These are phyloP conservation scores for Aureobasidium leucospermi DNA, from an alignment of 2,329 filamentous ascomycete genomes.

Conservation along the genomic window DNA sequence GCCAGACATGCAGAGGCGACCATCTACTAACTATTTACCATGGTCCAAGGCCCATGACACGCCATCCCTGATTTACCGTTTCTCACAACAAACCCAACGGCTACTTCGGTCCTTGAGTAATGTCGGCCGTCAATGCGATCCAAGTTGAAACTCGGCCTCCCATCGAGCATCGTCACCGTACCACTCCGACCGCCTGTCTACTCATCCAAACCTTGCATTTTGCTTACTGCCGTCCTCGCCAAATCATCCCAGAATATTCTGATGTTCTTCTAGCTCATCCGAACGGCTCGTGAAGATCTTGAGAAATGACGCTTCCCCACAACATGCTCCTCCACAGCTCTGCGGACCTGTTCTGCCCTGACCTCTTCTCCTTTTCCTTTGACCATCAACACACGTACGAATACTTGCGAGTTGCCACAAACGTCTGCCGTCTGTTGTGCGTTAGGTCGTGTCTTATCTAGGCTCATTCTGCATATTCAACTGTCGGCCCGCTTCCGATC, in stretches of 20 bases:
- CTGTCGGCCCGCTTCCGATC: conserved; percentile 11
- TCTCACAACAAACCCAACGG: conserved; percentile 10
- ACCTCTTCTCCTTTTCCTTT: background rate
- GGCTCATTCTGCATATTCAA: background rate
- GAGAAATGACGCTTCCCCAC: background rate
- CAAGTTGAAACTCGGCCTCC: conserved; percentile 9
- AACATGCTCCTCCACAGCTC: background rate
- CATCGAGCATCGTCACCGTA: background rate
- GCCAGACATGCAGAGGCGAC: background rate
- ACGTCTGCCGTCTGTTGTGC: background rate
- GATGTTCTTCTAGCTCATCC: background rate
- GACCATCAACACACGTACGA: background rate
- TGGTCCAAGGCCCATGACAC: background rate
- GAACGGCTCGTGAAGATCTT: background rate
- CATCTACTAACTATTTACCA: conserved; percentile 7
- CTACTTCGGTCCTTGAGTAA: conserved; percentile 3
- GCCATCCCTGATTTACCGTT: conserved; percentile 12
- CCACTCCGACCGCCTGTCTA: background rate
- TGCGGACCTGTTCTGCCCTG: background rate
- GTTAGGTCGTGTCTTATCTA: conserved; percentile 5
- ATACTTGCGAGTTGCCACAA: background rate
- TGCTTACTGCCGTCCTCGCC: background rate
- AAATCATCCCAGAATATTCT: background rate
- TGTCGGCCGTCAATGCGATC: background rate
- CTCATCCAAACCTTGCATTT: background rate